These are phyloP conservation scores for Aaosphaeria arxii DNA, from an alignment of 2,329 filamentous ascomycete species.

Conservation along the genomic window DNA sequence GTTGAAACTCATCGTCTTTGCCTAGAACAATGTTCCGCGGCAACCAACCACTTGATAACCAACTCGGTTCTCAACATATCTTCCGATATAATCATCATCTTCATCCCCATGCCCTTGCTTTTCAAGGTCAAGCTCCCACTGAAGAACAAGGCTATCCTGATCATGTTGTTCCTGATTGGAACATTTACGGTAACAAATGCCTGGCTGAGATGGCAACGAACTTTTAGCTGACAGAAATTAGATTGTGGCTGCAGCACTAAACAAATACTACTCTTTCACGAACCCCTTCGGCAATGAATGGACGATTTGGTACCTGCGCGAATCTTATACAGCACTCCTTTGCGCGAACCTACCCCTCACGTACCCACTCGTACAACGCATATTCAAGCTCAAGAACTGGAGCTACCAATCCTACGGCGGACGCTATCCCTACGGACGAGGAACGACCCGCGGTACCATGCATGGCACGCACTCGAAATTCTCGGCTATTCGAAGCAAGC, in stretches of 20 bases:
- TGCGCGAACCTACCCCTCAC: conserved; percentile 61
- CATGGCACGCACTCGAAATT: conserved; percentile 2
- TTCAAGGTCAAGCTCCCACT: conserved; percentile 41
- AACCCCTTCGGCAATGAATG: conserved; percentile 56
- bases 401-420: conserved; percentile 18
- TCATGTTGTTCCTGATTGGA: conserved; percentile 57
- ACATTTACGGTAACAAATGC: conserved; percentile 28
- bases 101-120: conserved; percentile 47
- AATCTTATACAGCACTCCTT: conserved; percentile 58
- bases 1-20: not conserved
- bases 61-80: conserved; percentile 45
- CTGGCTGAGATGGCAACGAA: not conserved
- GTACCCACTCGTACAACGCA: conserved; percentile 54
- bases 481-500: conserved; percentile 4
- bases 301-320: conserved; percentile 59
- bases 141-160: conserved; percentile 53
- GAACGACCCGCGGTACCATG: not conserved
- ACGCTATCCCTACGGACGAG: not conserved
- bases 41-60: conserved; percentile 39
- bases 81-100: conserved; percentile 46
- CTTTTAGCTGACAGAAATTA: conserved; percentile 3
- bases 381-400: conserved; percentile 40
- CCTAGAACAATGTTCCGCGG: conserved; percentile 41
- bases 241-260: conserved; percentile 58
- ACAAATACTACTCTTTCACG: conserved; percentile 61